Evolutionary conservation across 1,284 basidiomycete species (phyloP).

Genomic region (Xerocomus nothofagi): DNA sequence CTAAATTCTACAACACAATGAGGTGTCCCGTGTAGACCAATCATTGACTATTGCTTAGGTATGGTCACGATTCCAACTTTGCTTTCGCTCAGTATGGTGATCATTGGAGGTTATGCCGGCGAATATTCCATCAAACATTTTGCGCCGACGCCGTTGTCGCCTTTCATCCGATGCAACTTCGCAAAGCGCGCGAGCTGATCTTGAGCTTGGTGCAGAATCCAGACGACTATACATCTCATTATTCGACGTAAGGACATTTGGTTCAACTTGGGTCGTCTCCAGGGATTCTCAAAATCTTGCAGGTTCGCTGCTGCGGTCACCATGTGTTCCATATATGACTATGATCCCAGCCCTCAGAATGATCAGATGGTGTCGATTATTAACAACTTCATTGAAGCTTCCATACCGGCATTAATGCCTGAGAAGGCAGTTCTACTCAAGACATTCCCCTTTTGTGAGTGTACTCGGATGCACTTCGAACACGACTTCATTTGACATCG

Average conservation of each 20-base stretch:
- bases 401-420: constrained; percentile 2
- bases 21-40: too few species aligned
- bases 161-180: constrained; percentile 18
- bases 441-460: constrained; percentile 27
- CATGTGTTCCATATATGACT: constrained; percentile 25
- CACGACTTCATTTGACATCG: neutral
- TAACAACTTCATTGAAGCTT: constrained; percentile 18
- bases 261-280: neutral
- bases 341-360: constrained; percentile 23
- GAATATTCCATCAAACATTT: constrained; percentile 20
- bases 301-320: constrained; percentile 21
- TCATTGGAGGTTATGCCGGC: constrained; percentile 15
- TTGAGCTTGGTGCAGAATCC: constrained; percentile 16
- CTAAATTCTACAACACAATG: neutral
- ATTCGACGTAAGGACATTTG: constrained; percentile 9
- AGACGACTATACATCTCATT: constrained; percentile 11
- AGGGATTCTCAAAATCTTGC: neutral
- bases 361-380: constrained; percentile 24
- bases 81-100: constrained; percentile 19
- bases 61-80: constrained; percentile 18
- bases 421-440: constrained; percentile 20
- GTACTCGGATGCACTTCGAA: too few species aligned
- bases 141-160: neutral
- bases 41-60: constrained; percentile 1
- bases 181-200: constrained; percentile 18